Evolutionary conservation across 2,329 filamentous ascomycete genomes (phyloP).

Genomic region (Pleoardoris graminearum): DNA sequence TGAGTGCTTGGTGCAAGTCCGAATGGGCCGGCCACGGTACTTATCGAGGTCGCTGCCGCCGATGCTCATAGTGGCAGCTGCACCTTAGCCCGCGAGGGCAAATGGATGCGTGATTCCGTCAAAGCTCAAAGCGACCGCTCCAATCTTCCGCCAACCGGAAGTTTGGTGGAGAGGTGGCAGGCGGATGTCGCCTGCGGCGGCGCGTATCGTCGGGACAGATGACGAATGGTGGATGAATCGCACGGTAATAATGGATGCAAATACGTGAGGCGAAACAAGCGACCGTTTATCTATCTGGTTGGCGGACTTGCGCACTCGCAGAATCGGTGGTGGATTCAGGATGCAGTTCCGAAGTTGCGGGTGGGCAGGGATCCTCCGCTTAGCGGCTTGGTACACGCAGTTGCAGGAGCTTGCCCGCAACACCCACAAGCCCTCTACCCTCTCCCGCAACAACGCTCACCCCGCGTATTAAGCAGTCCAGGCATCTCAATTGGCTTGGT

Average conservation of each 20-base stretch:
- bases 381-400: constrained; percentile 5
- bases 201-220: constrained; percentile 1
- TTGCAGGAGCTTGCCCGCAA: constrained; percentile 13
- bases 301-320: neutral
- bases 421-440: constrained; percentile 18
- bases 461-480: constrained; percentile 18
- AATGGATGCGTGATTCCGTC: neutral
- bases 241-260: neutral
- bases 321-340: constrained; percentile 9
- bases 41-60: constrained; percentile 91
- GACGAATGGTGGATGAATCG: neutral
- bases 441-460: constrained; percentile 18
- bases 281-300: neutral
- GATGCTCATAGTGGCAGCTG: constrained; percentile 36
- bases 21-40: constrained; percentile 54
- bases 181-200: constrained; percentile 12
- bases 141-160: constrained; percentile 2
- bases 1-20: constrained; percentile 15
- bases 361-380: constrained; percentile 18
- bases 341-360: constrained; percentile 14
- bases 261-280: neutral
- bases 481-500: constrained; percentile 40
- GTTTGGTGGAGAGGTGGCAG: constrained; percentile 3
- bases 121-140: neutral
- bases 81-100: constrained; percentile 14